A percentile compares a stretch with the other conserved stretches of the same genome.
phyloP scores from a whole-genome alignment of 1,139 yeast genomes.

The Pichia kudriavzevii region DNA sequence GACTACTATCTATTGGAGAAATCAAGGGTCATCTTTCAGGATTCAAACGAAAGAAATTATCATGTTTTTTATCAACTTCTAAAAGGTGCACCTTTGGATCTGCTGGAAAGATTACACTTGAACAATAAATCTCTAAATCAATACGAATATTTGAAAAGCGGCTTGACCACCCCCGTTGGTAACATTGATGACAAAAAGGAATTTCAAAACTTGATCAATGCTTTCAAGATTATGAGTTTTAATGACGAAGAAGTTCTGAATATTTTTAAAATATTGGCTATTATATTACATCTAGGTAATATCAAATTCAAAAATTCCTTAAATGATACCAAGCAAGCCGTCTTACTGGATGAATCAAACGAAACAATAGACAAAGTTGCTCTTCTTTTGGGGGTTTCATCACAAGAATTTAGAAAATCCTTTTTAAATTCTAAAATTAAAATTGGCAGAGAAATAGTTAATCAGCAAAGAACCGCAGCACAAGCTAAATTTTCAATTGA shows the following conservation, averaged over 20 bases:
- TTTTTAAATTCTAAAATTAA: conserved; percentile 77
- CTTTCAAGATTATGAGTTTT: conserved; percentile 73
- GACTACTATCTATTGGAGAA: conserved; percentile 94
- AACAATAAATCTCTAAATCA: conserved; percentile 34
- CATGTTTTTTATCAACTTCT: conserved; percentile 88
- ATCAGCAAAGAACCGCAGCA: conserved; percentile 68
- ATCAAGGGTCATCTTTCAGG: conserved; percentile 84
- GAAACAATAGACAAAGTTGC: conserved; percentile 41
- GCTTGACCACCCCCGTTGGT: conserved; percentile 44
- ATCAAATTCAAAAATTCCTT: conserved; percentile 52
- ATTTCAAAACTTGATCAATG: conserved; percentile 50
- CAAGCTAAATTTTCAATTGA: conserved; percentile 81
- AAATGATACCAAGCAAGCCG: conserved; percentile 74
- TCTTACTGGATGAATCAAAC: conserved; percentile 50
- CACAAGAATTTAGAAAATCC: conserved; percentile 46
- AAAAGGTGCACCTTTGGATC: conserved; percentile 50
- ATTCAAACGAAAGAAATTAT: conserved; percentile 73
- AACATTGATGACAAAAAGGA: conserved; percentile 73
- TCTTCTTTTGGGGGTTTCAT: conserved; percentile 54
- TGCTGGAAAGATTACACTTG: conserved; percentile 44
- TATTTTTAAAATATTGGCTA: conserved; percentile 63
- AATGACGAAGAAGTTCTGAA: conserved; percentile 45
- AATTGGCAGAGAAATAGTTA: conserved; percentile 85
- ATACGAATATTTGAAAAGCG: conserved; percentile 53
- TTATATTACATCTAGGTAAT: conserved; percentile 81